phyloP scores from a whole-genome alignment of 2,329 filamentous ascomycete species.

The Fusarium nodosum region DNA sequence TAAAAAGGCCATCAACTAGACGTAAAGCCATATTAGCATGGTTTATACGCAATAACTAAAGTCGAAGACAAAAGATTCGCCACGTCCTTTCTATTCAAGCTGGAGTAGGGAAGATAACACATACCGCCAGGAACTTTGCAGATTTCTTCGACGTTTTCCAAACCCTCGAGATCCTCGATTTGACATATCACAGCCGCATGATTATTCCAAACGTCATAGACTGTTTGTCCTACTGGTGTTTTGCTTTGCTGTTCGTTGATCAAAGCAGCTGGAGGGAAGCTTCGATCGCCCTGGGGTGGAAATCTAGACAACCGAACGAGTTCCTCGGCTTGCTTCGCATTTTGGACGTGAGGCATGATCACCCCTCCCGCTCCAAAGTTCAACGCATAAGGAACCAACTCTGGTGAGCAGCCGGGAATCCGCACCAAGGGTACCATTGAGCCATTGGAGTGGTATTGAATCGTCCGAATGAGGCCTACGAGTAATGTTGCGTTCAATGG shows the following conservation, averaged over 20 bases:
- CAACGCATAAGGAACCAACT: slow-evolving; percentile 2
- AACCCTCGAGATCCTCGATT: slow-evolving; percentile 20
- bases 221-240: slow-evolving; percentile 1
- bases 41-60: too few species aligned
- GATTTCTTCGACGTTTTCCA: slow-evolving; percentile 28
- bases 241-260: slow-evolving; percentile 1
- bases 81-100: too few species aligned
- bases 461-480: slow-evolving; percentile 12
- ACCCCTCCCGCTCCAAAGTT: slow-evolving; percentile 21
- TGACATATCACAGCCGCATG: slow-evolving; percentile 19
- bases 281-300: slow-evolving; percentile 17
- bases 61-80: too few species aligned
- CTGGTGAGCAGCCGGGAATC: slow-evolving; percentile 12
- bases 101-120: neutral
- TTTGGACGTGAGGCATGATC: slow-evolving; percentile 20
- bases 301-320: slow-evolving; percentile 17
- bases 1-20: slow-evolving; percentile 5
- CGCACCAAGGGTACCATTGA: slow-evolving; percentile 28
- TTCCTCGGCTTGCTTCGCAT: slow-evolving; percentile 23
- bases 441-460: slow-evolving; percentile 27
- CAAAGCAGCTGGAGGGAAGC: slow-evolving; percentile 14
- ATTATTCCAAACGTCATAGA: slow-evolving; percentile 23
- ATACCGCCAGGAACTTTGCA: slow-evolving; percentile 11
- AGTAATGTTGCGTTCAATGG: slow-evolving; percentile 26
- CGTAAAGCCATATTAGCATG: too few species aligned